These are phyloP conservation scores for Lecanicillium sp. DNA, from an alignment of 2,329 filamentous ascomycete genomes.

Conservation along the genomic window DNA sequence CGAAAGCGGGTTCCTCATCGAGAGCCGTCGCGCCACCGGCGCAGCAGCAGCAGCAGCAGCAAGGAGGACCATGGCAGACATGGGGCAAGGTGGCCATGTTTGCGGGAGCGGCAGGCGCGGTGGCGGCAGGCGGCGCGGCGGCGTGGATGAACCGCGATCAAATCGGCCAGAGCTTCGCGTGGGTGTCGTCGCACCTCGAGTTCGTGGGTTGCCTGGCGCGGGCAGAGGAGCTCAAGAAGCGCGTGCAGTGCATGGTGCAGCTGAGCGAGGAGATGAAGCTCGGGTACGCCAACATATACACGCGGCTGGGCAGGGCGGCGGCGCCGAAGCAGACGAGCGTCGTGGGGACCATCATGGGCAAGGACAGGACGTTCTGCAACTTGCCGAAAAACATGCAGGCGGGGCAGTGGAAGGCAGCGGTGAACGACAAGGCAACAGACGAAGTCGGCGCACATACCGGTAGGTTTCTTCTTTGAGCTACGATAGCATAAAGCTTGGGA, in stretches of 20 bases:
- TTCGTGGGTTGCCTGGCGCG: conserved; percentile 87
- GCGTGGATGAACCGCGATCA: conserved; percentile 82
- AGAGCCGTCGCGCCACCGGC: conserved; percentile 12
- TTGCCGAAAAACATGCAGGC: conserved; percentile 51
- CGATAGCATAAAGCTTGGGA: background rate
- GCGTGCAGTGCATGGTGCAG: conserved; percentile 62
- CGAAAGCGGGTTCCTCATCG: conserved; percentile 16
- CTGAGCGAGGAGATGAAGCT: conserved; percentile 60
- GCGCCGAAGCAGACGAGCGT: conserved; percentile 45
- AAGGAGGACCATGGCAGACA: conserved; percentile 54
- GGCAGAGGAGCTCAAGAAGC: conserved; percentile 71
- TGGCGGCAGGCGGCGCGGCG: conserved; percentile 75
- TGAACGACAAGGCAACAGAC: conserved; percentile 74
- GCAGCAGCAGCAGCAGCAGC: conserved; percentile 14
- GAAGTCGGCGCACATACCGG: conserved; percentile 77
- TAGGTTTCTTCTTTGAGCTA: conserved; percentile 30
- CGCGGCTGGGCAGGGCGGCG: conserved; percentile 67
- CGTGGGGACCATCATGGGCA: conserved; percentile 55
- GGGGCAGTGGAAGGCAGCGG: conserved; percentile 59
- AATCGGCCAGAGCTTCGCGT: conserved; percentile 67
- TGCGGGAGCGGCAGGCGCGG: conserved; percentile 76
- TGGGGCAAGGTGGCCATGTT: conserved; percentile 85
- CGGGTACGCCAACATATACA: conserved; percentile 84
- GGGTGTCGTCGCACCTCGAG: conserved; percentile 85
- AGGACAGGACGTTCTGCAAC: conserved; percentile 82